Conservation (phyloP, 176 grass and related monocot genomes). For the Urochloa ruziziensis region DNA sequence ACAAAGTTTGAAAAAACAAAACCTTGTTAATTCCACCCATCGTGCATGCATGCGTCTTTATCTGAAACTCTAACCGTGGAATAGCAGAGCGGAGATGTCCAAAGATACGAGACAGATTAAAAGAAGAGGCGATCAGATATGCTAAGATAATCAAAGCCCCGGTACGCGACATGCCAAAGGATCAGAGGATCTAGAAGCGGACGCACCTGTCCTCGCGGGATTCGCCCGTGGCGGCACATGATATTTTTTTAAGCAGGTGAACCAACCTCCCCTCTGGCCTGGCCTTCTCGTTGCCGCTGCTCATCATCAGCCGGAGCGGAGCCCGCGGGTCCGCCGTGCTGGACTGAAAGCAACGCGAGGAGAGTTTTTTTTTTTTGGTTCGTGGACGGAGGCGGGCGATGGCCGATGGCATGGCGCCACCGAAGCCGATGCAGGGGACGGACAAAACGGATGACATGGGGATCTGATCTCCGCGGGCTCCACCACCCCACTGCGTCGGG, state of each 20-base stretch:
- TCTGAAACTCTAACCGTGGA: not conserved
- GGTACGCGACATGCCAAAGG: not conserved
- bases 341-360: slow-evolving; percentile 20
- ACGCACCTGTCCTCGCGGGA: slow-evolving; percentile 29
- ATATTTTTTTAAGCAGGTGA: slow-evolving; percentile 12
- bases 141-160: slow-evolving; percentile 21
- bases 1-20: not conserved
- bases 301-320: not conserved
- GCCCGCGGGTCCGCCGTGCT: not conserved
- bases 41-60: not conserved
- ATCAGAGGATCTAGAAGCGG: slow-evolving; percentile 26
- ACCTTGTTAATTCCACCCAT: not conserved
- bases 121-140: slow-evolving; percentile 11
- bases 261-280: not conserved
- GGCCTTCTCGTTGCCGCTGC: not conserved
- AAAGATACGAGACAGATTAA: slow-evolving; percentile 46
- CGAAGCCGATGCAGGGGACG: not conserved
- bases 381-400: not conserved
- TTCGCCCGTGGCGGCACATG: slow-evolving; percentile 10
- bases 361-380: too few species aligned
- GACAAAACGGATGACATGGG: slow-evolving; percentile 43
- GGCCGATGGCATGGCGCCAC: not conserved
- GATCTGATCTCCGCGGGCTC: not conserved
- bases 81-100: slow-evolving; percentile 9
- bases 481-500: not conserved